Evolutionary conservation across 2,329 filamentous ascomycete species (phyloP), one percentile per base, ranked within the genome.

Genomic region (Xylaria sp.): DNA sequence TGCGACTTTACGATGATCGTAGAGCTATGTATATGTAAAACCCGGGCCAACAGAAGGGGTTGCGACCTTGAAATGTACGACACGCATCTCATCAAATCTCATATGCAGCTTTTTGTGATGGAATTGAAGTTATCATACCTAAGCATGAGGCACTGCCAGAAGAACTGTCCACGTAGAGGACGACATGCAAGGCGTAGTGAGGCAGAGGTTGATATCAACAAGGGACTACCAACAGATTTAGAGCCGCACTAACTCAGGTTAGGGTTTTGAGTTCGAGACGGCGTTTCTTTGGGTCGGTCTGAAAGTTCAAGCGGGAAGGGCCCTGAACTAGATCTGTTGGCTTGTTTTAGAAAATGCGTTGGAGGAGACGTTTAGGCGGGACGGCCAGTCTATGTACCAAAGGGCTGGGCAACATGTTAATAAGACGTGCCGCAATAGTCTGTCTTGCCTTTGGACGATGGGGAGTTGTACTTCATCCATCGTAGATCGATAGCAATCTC

Each of bases 251-350:
- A 52, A 39, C n/a, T n/a, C n/a, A n/a, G n/a, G 24, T 13, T 34
- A 34, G 48, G 56, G 50, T 42, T 49, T 50, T 53, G 52, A 57
- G 49, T 39, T 51, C 44, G 45, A 44, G 40, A 40, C 50, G 34
- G 60, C 37, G 21, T 55, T 48, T 44, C 43, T 50, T 63, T 59
- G 52, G 57, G 46, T 60, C 47, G 52, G 58, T 51, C 48, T 51
- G 50, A 58, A 52, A 50, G 38, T 46, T 53, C 47, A 46, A 57
- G 56, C 48, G 52, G 56, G 54, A 54, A 56, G 54, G 50, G 57
- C 56, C 52, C 54, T 61, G 44, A 51, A 57, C 37, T 37, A 22
- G 26, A 37, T n/a, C n/a, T 34, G 29, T 50, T 43, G 9, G 24
- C 7, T 19, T 20, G 38, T 5, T 46, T 38, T 13, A 45, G 42